A percentile compares a stretch with the other conserved stretches of the same genome.
Evolutionary conservation across 2,329 filamentous ascomycete species (phyloP).

Genomic region (Thelonectria olida): DNA sequence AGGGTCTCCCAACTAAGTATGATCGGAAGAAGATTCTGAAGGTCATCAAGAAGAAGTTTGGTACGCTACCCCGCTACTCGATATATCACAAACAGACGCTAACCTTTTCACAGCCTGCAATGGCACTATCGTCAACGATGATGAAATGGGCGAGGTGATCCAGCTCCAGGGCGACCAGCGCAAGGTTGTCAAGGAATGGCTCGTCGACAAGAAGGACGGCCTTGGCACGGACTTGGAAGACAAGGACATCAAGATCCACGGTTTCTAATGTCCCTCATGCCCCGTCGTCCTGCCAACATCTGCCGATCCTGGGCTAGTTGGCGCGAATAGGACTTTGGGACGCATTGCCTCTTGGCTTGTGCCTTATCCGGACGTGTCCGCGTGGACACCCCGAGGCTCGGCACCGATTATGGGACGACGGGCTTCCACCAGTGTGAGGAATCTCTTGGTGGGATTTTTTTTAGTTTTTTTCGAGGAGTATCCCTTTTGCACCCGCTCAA

Average conservation of each 20-base stretch:
- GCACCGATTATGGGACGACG: slow-evolving; percentile 45
- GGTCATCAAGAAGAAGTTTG: slow-evolving; percentile 99
- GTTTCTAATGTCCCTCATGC: slow-evolving; percentile 57
- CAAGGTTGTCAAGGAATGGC: slow-evolving; percentile 98
- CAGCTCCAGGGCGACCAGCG: slow-evolving; percentile 99
- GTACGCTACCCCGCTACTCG: slow-evolving; percentile 57
- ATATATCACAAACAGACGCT: background rate
- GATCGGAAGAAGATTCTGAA: slow-evolving; percentile 99
- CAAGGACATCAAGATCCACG: slow-evolving; percentile 93
- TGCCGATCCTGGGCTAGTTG: slow-evolving; percentile 43
- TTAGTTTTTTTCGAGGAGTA: slow-evolving; percentile 38
- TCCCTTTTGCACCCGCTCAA: slow-evolving; percentile 33
- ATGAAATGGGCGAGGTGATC: slow-evolving; percentile 98
- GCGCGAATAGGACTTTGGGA: slow-evolving; percentile 44
- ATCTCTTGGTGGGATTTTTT: slow-evolving; percentile 31
- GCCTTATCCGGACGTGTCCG: slow-evolving; percentile 41
- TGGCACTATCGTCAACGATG: slow-evolving; percentile 98
- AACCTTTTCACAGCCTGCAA: slow-evolving; percentile 79
- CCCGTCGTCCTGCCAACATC: slow-evolving; percentile 50
- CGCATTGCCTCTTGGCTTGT: slow-evolving; percentile 42
- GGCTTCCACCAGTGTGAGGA: slow-evolving; percentile 43
- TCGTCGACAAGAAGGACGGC: slow-evolving; percentile 94
- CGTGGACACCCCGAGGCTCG: slow-evolving; percentile 43
- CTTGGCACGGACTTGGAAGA: slow-evolving; percentile 80
- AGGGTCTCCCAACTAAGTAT: slow-evolving; percentile 98